These are phyloP conservation scores for Bondarzewia mesenterica DNA, from an alignment of 1,284 basidiomycete species.

Conservation along the genomic window DNA sequence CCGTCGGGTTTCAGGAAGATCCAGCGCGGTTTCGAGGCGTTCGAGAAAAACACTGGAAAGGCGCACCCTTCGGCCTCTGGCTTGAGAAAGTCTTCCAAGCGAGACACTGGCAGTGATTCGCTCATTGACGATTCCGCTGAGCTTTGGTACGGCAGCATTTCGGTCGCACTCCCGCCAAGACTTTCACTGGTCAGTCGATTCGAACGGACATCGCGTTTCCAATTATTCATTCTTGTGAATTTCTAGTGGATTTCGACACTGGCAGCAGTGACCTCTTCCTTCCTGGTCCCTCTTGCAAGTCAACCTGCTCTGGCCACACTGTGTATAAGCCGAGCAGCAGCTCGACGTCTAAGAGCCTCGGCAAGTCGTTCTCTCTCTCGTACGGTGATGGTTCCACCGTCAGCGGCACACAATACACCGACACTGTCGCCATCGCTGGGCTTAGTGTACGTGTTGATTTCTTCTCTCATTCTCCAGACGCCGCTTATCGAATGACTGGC, in stretches of 20 bases:
- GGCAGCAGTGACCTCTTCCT: slow-evolving; percentile 24
- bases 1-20: slow-evolving; percentile 9
- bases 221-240: not conserved
- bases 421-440: slow-evolving; percentile 24
- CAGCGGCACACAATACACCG: slow-evolving; percentile 24
- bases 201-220: not conserved
- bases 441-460: slow-evolving; percentile 28
- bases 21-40: slow-evolving; percentile 6
- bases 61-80: slow-evolving; percentile 6
- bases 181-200: slow-evolving; percentile 14
- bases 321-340: slow-evolving; percentile 25
- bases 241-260: slow-evolving; percentile 20
- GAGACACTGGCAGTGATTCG: slow-evolving; percentile 9
- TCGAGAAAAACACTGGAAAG: slow-evolving; percentile 12
- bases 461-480: slow-evolving; percentile 1
- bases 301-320: slow-evolving; percentile 26
- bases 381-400: slow-evolving; percentile 29
- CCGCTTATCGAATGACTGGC: too few species aligned
- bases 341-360: slow-evolving; percentile 21
- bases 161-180: slow-evolving; percentile 20
- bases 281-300: slow-evolving; percentile 17
- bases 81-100: slow-evolving; percentile 2
- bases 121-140: slow-evolving; percentile 13
- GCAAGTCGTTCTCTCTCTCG: slow-evolving; percentile 18
- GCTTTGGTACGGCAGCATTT: slow-evolving; percentile 22